Evolutionary conservation across 345 rosid species (phyloP), one percentile per base, ranked within the genome.

Genomic region (Streptanthus diversifolius): DNA sequence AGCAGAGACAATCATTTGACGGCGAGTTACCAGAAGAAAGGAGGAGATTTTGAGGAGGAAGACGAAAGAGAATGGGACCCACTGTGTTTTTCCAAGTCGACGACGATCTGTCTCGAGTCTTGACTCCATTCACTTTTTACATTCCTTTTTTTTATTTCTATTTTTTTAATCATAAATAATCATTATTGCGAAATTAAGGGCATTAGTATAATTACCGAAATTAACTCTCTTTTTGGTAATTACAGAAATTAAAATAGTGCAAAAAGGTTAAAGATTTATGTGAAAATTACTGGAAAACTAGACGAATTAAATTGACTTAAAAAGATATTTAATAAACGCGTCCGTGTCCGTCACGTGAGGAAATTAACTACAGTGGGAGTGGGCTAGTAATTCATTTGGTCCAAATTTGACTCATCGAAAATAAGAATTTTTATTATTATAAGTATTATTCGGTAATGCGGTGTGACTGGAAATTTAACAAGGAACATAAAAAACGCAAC

Each of bases 81-180:
- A 67, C 69, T 47, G 57, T 64, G 56, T 63, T 30, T 55, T 64
- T 48, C 69, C 44, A 45, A 64, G 55, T 64, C 25, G 55, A 63
- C 69, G 52, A 63, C 65, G 57, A 33, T 49, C 70, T 65, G 63
- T 36, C 64, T 59, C 7, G 11, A 13, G 45, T 65, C 58, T 64
- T 44, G 8, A 47, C 44, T 64, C 33, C 47, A 55, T 57, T 24
- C 2, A 4, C 11, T 33, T 1, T 22, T 1, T 51, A 19, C 25
- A 49, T 41, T 68, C 52, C 5, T 25, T 12, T 27, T 8, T 21
- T 12, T 66, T 0, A 5, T 12, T 21, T 10, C 25, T 3, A 24
- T 43, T 21, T 0, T 19, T 29, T 9, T 7, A 2, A 35, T 32
- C 10, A 55, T 30, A 1, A 0, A n/a, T 1, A 15, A 30, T 30